These are phyloP conservation scores for Grigorovia transvaalensis DNA, from an alignment of 805 yeast genomes.

Conservation along the genomic window DNA sequence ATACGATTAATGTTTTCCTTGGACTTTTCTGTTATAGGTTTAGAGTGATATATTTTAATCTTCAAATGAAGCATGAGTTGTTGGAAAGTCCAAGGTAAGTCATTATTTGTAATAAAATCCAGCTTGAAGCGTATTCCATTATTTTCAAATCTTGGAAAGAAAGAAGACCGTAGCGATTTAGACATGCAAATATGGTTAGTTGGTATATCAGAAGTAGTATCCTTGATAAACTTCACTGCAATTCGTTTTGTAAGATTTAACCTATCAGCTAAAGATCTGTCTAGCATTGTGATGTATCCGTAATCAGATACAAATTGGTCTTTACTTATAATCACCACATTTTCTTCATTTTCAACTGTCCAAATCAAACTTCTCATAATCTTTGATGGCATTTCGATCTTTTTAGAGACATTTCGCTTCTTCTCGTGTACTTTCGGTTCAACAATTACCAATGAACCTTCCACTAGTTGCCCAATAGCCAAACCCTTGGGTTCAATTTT, in stretches of 20 bases:
- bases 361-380: slow-evolving; percentile 5
- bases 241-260: neutral
- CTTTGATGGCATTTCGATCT: neutral
- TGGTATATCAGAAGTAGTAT: slow-evolving; percentile 5
- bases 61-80: slow-evolving; percentile 29
- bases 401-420: slow-evolving; percentile 6
- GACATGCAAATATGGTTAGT: slow-evolving; percentile 34
- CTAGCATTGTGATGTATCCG: slow-evolving; percentile 26
- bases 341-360: neutral
- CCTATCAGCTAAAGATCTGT: slow-evolving; percentile 1
- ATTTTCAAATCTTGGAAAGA: slow-evolving; percentile 20
- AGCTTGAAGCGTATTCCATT: slow-evolving; percentile 31
- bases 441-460: slow-evolving; percentile 60
- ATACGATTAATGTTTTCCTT: neutral
- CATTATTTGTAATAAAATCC: slow-evolving; percentile 25
- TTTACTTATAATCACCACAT: slow-evolving; percentile 2
- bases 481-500: slow-evolving; percentile 34
- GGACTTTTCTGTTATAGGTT: neutral
- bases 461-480: slow-evolving; percentile 42
- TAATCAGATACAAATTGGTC: slow-evolving; percentile 6
- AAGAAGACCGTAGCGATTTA: slow-evolving; percentile 33
- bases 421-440: slow-evolving; percentile 51
- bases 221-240: neutral
- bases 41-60: neutral
- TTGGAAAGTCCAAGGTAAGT: slow-evolving; percentile 4